phyloP scores from a whole-genome alignment of 805 yeast species.

The Blastobotrys terrestris region DNA sequence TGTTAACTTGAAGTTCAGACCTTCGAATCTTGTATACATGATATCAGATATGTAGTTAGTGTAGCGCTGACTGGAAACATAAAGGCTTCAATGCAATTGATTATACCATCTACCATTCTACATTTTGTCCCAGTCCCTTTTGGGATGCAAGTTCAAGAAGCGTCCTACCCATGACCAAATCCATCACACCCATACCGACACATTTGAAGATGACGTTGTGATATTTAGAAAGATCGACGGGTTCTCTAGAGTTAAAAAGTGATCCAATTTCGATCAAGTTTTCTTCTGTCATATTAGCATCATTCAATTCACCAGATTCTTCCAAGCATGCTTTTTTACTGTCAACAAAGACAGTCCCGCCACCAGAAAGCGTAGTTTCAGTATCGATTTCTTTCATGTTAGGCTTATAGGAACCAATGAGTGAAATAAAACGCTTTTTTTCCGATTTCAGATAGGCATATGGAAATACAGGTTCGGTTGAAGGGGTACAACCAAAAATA shows the following conservation, averaged over 20 bases:
- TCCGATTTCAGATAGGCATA: constrained; percentile 3
- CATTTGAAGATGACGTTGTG: constrained; percentile 1
- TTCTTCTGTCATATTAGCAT: constrained; percentile 2
- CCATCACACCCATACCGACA: constrained; percentile 5
- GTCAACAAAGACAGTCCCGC: constrained; percentile 8
- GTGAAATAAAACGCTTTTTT: constrained; percentile 4
- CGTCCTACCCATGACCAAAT: not conserved
- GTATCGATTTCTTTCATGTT: constrained; percentile 9
- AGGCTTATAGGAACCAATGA: constrained; percentile 12
- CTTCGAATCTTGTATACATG: no score
- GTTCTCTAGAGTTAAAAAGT: not conserved
- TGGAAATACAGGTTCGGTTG: constrained; percentile 8
- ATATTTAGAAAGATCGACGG: not conserved
- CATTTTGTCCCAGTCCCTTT: not conserved
- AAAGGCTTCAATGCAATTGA: no score
- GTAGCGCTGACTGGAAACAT: no score
- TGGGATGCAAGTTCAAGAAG: not conserved
- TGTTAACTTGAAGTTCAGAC: no score
- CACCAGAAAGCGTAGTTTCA: constrained; percentile 4
- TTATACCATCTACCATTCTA: constrained; percentile 1
- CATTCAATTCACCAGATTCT: constrained; percentile 9
- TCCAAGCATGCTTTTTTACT: constrained; percentile 6
- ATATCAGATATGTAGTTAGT: no score
- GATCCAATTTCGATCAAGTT: constrained; percentile 9
- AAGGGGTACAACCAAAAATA: constrained; percentile 8